These are phyloP conservation scores for Colletotrichum paranaense DNA, from an alignment of 2,329 filamentous ascomycete species.

Conservation along the genomic window DNA sequence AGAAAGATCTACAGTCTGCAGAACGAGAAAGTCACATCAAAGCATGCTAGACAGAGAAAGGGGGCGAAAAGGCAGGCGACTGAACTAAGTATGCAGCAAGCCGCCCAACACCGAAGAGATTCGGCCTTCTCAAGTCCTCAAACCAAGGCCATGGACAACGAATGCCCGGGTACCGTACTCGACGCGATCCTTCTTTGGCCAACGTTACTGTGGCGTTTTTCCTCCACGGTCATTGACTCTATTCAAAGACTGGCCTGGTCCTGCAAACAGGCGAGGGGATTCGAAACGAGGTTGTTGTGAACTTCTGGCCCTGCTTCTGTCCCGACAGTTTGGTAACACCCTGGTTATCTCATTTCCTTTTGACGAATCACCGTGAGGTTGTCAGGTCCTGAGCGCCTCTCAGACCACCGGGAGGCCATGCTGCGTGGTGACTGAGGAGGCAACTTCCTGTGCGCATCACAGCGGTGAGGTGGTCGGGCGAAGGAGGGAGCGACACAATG, in stretches of 20 bases:
- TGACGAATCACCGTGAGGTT: neutral
- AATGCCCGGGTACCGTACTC: neutral
- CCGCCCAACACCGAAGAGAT: neutral
- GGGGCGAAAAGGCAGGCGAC: neutral
- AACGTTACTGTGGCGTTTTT: neutral
- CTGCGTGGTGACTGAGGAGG: neutral
- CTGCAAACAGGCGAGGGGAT: neutral
- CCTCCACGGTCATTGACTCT: neutral
- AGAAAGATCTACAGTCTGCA: neutral
- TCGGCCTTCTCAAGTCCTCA: neutral
- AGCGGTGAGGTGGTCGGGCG: neutral
- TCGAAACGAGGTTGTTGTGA: neutral
- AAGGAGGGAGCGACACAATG: neutral
- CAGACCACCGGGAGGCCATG: neutral
- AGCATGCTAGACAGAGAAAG: neutral
- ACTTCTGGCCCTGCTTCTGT: neutral
- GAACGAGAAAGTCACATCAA: neutral
- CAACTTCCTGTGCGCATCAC: neutral
- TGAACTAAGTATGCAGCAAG: neutral
- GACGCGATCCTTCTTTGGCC: neutral
- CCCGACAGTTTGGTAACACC: conserved; percentile 9
- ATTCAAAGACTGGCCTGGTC: neutral
- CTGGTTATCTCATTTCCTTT: conserved; percentile 2
- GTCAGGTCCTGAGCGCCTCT: neutral
- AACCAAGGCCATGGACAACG: neutral